Base-by-base conservation (phyloP, 108 stramenopile genomes). In the Nannochloropsis salina region DNA sequence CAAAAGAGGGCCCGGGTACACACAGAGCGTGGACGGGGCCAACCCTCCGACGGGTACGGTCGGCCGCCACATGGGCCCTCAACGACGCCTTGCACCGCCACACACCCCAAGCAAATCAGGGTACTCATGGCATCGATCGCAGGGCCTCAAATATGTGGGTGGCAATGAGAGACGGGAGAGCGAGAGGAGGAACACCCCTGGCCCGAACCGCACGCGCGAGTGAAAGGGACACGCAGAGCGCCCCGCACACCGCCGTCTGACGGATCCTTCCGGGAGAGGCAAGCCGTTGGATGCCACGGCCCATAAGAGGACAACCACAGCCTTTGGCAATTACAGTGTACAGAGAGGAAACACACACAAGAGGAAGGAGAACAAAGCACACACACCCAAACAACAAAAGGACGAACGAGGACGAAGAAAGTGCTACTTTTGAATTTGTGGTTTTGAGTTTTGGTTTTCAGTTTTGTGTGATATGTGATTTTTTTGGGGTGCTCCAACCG, bases 21-120 rank as follows among this genome's bases (percentile, higher is more conserved):
- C 10, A 51, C 47, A 51, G 47, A 51, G 47, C 12, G 47, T 12
- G 47, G 47, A 51, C 10, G 47, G 47, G 47, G 47, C 47, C 47
- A 51, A 51, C 47, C 47, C 47, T 51, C 47, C 47, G 47, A 51
- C 47, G 47, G 47, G 12, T 10, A 12, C 47, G 47, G 12, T 9
- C 47, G 47, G 47, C 47, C 47, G 47, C 47, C 47, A 51, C 47
- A 51, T 51, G 47, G 47, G n/a, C n/a, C 47, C 47, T 51, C 47
- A 51, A 51, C 47, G 47, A 51, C 47, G 12, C 47, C 47, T 51
- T 51, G 47, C 9, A 51, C 47, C 47, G 47, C 47, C 47, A 51
- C 47, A 9, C 47, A 9, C 47, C 47, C 47, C 9, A 9, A 51
- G 47, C 47, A 51, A 51, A 12, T 51, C 47, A 51, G 10, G 12